phyloP scores from a whole-genome alignment of 2,329 filamentous ascomycete genomes.

The Cytospora paraplurivora region DNA sequence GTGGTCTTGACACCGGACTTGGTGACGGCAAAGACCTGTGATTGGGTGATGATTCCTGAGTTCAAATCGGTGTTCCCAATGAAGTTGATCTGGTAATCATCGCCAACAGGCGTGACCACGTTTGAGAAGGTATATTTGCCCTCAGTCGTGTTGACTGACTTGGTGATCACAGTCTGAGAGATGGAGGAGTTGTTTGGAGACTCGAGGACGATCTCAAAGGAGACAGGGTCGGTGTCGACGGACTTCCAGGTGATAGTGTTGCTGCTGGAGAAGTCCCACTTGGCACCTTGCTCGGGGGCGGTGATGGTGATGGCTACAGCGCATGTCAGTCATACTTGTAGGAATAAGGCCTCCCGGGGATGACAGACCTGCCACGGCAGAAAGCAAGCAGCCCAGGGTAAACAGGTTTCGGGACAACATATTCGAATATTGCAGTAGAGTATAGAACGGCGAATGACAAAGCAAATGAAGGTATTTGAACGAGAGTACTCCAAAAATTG shows the following conservation, averaged over 20 bases:
- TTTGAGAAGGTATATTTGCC: constrained; percentile 41
- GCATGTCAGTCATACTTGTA: background rate
- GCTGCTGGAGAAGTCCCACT: constrained; percentile 41
- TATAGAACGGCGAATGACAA: background rate
- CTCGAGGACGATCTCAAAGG: constrained; percentile 45
- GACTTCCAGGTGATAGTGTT: constrained; percentile 43
- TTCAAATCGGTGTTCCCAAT: constrained; percentile 38
- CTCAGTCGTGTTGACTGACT: constrained; percentile 39
- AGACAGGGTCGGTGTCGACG: constrained; percentile 42
- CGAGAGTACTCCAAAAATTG: background rate
- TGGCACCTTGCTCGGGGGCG: constrained; percentile 37
- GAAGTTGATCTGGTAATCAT: constrained; percentile 46
- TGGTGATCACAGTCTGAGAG: constrained; percentile 37
- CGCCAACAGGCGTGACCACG: constrained; percentile 33
- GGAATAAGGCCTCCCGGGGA: too few relatives aligned
- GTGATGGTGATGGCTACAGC: constrained; percentile 40
- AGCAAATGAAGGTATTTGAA: background rate
- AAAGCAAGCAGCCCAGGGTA: constrained; percentile 21
- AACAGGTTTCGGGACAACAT: constrained; percentile 27
- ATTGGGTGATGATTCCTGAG: constrained; percentile 45
- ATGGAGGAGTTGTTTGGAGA: constrained; percentile 42
- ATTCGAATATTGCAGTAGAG: background rate
- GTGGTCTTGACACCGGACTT: constrained; percentile 32
- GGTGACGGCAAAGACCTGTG: constrained; percentile 31
- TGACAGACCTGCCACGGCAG: constrained; percentile 22